Evolutionary conservation across 129 eudicot genomes (phyloP).

Genomic region (sunflower (Helianthus annuus)): HanXRQr2.0-SUNRISE NC_035436.2:196499603-196500102

Average conservation of each 20-base stretch:
- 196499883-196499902: too few relatives aligned
- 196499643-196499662: slow-evolving; percentile 75
- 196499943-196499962: too few relatives aligned
- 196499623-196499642: slow-evolving; percentile 70
- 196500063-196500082: too few relatives aligned
- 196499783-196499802: slow-evolving; percentile 46
- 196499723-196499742: slow-evolving; percentile 91
- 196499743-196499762: slow-evolving; percentile 85
- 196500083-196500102: too few relatives aligned
- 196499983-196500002: too few relatives aligned
- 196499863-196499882: too few relatives aligned
- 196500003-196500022: too few relatives aligned
- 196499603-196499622: slow-evolving; percentile 98
- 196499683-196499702: slow-evolving; percentile 89
- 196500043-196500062: too few relatives aligned
- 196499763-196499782: slow-evolving; percentile 86
- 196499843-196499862: not conserved
- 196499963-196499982: too few relatives aligned
- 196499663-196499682: slow-evolving; percentile 86
- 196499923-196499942: too few relatives aligned
- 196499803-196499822: slow-evolving; percentile 36
- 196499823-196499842: not conserved
- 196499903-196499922: too few relatives aligned
- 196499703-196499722: slow-evolving; percentile 84
- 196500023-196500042: too few relatives aligned